phyloP scores from a whole-genome alignment of 306 rosid species.

The Canavalia ensiformis region DNA sequence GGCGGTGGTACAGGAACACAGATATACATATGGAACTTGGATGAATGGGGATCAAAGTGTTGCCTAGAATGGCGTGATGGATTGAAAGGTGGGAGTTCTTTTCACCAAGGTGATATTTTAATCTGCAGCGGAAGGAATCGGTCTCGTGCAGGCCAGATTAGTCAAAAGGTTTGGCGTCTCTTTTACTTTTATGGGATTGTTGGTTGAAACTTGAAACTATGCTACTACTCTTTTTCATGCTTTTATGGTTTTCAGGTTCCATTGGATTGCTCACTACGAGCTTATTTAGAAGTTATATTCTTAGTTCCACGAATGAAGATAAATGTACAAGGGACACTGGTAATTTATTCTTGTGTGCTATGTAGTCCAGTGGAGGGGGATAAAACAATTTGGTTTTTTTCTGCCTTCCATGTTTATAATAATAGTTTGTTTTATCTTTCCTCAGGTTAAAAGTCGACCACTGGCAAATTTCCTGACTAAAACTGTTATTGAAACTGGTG shows the following conservation, averaged over 20 bases:
- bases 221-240: constrained; percentile 15
- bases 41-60: constrained; percentile 64
- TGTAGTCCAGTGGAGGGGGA: neutral
- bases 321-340: constrained; percentile 62
- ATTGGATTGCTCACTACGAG: constrained; percentile 65
- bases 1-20: constrained; percentile 61
- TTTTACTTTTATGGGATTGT: constrained; percentile 20
- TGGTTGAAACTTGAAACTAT: constrained; percentile 12
- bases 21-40: constrained; percentile 67
- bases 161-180: constrained; percentile 53
- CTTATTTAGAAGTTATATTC: constrained; percentile 70
- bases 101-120: constrained; percentile 64
- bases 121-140: constrained; percentile 60
- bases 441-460: constrained; percentile 65
- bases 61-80: constrained; percentile 64
- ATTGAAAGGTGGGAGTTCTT: constrained; percentile 59
- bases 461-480: constrained; percentile 58
- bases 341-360: constrained; percentile 47
- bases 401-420: neutral
- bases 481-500: constrained; percentile 55
- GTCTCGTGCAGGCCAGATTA: constrained; percentile 69
- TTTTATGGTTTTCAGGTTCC: constrained; percentile 56
- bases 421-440: constrained; percentile 42
- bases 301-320: constrained; percentile 70
- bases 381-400: neutral